Evolutionary conservation across 2,329 filamentous ascomycete genomes (phyloP).

Genomic region (Cyanodermella asteris): DNA sequence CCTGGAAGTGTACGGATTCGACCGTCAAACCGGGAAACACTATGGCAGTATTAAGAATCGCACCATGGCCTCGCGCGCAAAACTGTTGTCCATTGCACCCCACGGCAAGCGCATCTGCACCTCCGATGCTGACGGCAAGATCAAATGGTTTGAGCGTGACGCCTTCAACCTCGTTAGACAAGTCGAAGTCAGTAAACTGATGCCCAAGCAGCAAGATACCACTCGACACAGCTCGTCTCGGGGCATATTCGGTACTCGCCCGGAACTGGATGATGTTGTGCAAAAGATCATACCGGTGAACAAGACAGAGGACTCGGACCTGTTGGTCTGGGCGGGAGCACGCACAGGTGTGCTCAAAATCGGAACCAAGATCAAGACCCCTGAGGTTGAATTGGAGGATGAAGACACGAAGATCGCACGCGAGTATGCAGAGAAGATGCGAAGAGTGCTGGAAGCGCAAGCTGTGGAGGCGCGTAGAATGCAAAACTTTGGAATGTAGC

Average conservation of each 20-base stretch:
- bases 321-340: conserved; percentile 77
- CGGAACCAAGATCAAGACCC: conserved; percentile 15
- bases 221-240: conserved; percentile 3
- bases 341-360: conserved; percentile 48
- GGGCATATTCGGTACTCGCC: conserved; percentile 5
- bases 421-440: conserved; percentile 48
- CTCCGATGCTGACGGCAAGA: conserved; percentile 59
- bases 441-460: conserved; percentile 50
- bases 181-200: conserved; percentile 33
- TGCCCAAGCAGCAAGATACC: conserved; percentile 5
- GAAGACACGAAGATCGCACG: conserved; percentile 33
- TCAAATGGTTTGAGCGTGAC: conserved; percentile 85
- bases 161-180: conserved; percentile 34
- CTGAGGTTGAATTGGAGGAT: conserved; percentile 12
- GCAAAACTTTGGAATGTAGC: too few species aligned
- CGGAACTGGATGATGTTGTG: conserved; percentile 45
- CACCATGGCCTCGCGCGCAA: conserved; percentile 59
- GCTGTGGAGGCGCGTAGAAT: conserved; percentile 62
- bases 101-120: conserved; percentile 69
- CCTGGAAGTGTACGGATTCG: conserved; percentile 60
- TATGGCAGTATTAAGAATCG: conserved; percentile 46
- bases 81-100: conserved; percentile 57
- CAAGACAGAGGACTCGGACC: conserved; percentile 32
- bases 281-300: conserved; percentile 50
- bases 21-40: conserved; percentile 9